Evolutionary conservation across 768 basidiomycete species (phyloP).

Genomic region (Agrocybe pediades): DNA sequence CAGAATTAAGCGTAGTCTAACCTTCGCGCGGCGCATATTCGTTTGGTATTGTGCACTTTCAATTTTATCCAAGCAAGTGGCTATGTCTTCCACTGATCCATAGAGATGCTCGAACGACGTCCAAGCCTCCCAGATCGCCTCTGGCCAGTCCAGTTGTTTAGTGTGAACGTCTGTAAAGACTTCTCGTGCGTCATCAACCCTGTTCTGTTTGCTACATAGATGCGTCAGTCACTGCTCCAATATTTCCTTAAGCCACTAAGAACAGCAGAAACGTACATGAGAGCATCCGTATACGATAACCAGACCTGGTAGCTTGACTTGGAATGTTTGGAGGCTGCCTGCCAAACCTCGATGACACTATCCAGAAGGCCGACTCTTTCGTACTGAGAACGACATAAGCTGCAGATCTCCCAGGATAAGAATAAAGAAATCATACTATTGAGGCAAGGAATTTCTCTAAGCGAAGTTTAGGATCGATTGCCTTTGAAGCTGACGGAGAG

Average conservation of each 20-base stretch:
- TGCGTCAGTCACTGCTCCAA: neutral
- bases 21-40: constrained; percentile 66
- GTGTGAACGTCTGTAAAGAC: constrained; percentile 66
- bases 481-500: constrained; percentile 47
- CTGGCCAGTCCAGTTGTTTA: constrained; percentile 92
- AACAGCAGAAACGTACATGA: constrained; percentile 54
- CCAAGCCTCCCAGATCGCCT: constrained; percentile 93
- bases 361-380: constrained; percentile 48
- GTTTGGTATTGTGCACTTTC: constrained; percentile 65
- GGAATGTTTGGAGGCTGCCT: constrained; percentile 63
- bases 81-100: constrained; percentile 70
- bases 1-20: constrained; percentile 26
- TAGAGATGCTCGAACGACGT: constrained; percentile 83
- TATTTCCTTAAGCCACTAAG: constrained; percentile 6
- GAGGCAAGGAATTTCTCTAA: constrained; percentile 83
- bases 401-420: neutral
- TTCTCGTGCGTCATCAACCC: constrained; percentile 61
- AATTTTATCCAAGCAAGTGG: constrained; percentile 61
- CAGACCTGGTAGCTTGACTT: constrained; percentile 76
- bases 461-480: constrained; percentile 75
- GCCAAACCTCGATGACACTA: constrained; percentile 62
- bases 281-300: constrained; percentile 71
- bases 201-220: constrained; percentile 47
- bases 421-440: constrained; percentile 52
- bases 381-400: constrained; percentile 39